Percentiles rank a stretch among this genome's conserved stretches.
Conservation (phyloP, 345 rosid genomes). For the Bruguiera parviflora region DNA sequence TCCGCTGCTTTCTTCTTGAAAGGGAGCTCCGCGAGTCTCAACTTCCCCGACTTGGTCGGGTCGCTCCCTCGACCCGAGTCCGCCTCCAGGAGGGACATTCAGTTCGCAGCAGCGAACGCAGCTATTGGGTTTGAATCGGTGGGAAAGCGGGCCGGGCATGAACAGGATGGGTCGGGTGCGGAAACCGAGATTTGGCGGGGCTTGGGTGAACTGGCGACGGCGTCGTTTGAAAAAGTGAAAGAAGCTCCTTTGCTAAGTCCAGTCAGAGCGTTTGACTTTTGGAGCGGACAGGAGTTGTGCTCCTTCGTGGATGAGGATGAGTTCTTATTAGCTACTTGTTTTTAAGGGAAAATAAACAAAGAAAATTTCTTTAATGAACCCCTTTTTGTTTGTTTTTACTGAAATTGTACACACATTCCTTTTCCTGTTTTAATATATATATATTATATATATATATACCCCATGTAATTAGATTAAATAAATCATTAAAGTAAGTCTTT, state of each 20-base stretch:
- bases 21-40: slow-evolving; percentile 25
- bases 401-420: no score
- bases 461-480: no score
- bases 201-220: slow-evolving; percentile 2
- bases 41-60: slow-evolving; percentile 26
- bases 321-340: background rate
- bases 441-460: no score
- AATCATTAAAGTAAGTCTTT: no score
- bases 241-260: slow-evolving; percentile 7
- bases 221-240: slow-evolving; percentile 14
- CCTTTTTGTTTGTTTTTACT: no score
- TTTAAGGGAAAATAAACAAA: no score
- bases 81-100: slow-evolving; percentile 24
- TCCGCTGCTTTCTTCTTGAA: slow-evolving; percentile 33
- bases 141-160: background rate
- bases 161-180: background rate
- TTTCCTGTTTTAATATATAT: no score
- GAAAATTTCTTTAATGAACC: no score
- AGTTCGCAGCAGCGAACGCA: slow-evolving; percentile 28
- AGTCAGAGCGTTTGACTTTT: slow-evolving; percentile 8
- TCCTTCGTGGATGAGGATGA: slow-evolving; percentile 12
- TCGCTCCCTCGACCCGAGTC: slow-evolving; percentile 29
- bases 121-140: slow-evolving; percentile 2
- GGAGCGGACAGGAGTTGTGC: slow-evolving; percentile 12
- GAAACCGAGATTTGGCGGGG: slow-evolving; percentile 4